Conservation (phyloP, 495 filamentous ascomycete species). For the Annulohypoxylon nitens region DNA sequence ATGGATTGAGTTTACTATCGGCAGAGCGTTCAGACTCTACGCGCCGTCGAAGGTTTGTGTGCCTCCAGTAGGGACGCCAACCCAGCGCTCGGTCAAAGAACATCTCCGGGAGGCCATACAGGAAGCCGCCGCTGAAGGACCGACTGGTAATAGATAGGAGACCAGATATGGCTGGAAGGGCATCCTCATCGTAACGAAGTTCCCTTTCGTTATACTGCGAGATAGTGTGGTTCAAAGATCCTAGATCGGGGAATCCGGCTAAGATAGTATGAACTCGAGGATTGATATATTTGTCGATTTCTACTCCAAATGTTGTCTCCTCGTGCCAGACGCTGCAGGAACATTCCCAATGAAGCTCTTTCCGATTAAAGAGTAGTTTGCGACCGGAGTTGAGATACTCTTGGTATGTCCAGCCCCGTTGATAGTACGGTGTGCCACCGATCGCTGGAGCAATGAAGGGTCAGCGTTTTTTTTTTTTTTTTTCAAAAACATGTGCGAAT, state of each 20-base stretch:
- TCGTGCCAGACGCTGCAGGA: conserved; percentile 39
- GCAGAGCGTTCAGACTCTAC: neutral
- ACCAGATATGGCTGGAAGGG: conserved; percentile 39
- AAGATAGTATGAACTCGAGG: conserved; percentile 8
- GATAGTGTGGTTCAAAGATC: conserved; percentile 5
- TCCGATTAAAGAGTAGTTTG: conserved; percentile 41
- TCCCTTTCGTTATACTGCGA: conserved; percentile 38
- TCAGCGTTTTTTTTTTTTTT: neutral
- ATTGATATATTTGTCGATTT: conserved; percentile 17
- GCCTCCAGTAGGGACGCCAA: conserved; percentile 15
- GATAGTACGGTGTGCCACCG: neutral
- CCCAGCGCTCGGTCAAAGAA: conserved; percentile 39
- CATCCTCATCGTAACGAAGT: conserved; percentile 37
- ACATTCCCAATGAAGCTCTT: conserved; percentile 48
- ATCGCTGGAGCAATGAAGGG: neutral
- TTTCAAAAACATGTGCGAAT: no score
- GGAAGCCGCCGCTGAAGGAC: conserved; percentile 39
- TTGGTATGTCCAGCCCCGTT: conserved; percentile 53
- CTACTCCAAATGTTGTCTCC: conserved; percentile 9
- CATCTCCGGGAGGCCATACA: conserved; percentile 46
- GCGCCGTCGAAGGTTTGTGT: conserved; percentile 18
- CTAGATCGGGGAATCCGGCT: conserved; percentile 6
- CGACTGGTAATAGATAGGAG: conserved; percentile 32
- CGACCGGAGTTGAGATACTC: conserved; percentile 45
- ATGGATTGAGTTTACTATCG: neutral